Base-by-base conservation (phyloP, 208 protist species). In the Wallacemonas sp. region DNA sequence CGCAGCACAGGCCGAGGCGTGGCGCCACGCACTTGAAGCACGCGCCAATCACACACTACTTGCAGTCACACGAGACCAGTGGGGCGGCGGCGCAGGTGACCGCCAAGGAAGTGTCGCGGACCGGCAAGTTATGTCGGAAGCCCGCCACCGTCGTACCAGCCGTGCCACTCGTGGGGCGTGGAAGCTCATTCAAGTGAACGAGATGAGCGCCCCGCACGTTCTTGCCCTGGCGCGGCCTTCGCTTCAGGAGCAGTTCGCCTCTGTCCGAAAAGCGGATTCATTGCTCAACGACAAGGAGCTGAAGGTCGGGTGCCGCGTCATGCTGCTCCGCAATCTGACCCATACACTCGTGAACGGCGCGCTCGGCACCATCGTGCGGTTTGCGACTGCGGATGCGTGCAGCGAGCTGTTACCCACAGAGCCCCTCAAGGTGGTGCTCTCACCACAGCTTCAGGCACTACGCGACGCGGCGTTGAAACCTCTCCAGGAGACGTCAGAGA, bases 241-340 rank as follows among this genome's bases (percentile, higher is more conserved):
- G 11, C 47, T 84, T 33, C 64, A 84, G 49, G 38, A 71, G 14
- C 15, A 49, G 58, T 79, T 88, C 47, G 59, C 51, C 34, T 58
- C 78, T 3, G 65, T 51, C 1, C 56, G 86, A 17, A 69, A 72
- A 28, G 58, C 62, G 2, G 87, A 96, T 30, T 71, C 72, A 1
- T 60, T 87, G n/a, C 61, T 93, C 6, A 72, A 83, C n/a, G 73
- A 80, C 54, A 93, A 91, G 71, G 51, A 66, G 22, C 72, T 97
- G 14, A 93, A 94, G 58, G 66, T 93, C 9, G 92, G 90, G 15
- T 95, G 90, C 58, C 79, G 87, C 6, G 93, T 97, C 26, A 92
- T 97, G 87, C 70, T 96, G 34, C 67, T 91, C 26, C 79, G 84
- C 1, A 97, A 97, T 56, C 49, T 97, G 24, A 89, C 73, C 15